Evolutionary conservation across 306 rosid species (phyloP).

Genomic region (Pyrus communis): DNA sequence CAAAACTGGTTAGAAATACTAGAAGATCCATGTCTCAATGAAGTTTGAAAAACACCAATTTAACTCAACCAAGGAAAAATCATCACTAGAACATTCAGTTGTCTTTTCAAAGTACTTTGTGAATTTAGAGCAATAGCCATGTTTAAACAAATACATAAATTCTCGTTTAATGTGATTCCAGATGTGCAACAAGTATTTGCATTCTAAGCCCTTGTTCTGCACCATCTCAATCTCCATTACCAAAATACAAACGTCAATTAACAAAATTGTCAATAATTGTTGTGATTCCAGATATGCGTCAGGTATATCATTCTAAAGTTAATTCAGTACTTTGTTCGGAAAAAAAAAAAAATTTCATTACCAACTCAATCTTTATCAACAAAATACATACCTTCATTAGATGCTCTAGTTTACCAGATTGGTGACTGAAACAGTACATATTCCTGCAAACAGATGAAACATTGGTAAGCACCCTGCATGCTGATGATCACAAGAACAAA

Average conservation of each 20-base stretch:
- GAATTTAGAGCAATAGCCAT: not conserved
- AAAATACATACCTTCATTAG: conserved; percentile 74
- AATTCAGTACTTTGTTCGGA: not conserved
- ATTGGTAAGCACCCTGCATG: not conserved
- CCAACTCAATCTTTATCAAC: conserved; percentile 1
- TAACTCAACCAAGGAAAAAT: not conserved
- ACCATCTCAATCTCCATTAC: too few species aligned
- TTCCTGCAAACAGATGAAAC: conserved; percentile 46
- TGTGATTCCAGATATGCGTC: not conserved
- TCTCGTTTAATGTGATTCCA: too few species aligned
- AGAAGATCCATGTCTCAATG: not conserved
- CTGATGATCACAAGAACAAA: not conserved
- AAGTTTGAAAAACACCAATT: not conserved
- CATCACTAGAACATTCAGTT: not conserved
- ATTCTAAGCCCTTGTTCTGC: too few species aligned
- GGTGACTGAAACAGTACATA: conserved; percentile 92
- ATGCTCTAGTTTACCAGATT: conserved; percentile 96
- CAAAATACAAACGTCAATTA: too few species aligned
- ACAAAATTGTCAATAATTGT: not conserved
- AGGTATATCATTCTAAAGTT: not conserved
- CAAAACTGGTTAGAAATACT: not conserved
- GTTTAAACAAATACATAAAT: too few species aligned
- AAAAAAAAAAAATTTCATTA: not conserved
- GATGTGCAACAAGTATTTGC: too few species aligned
- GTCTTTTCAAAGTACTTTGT: not conserved